Percentiles rank a stretch among this genome's conserved stretches.
phyloP scores from a whole-genome alignment of 164 flowering plant species.

The Vitis amurensis region DNA sequence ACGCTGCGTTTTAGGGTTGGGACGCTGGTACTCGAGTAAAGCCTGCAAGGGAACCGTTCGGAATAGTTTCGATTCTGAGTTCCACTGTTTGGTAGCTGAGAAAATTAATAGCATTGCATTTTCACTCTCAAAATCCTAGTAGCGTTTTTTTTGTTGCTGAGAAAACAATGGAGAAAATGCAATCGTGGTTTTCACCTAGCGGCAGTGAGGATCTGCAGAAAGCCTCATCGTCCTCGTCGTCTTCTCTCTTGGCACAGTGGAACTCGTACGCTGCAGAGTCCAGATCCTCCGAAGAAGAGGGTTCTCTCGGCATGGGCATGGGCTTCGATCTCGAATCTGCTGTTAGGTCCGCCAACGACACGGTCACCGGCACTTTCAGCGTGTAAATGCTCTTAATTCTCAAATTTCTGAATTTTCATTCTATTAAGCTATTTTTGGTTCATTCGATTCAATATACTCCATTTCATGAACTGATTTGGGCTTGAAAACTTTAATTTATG shows the following conservation, averaged over 20 bases:
- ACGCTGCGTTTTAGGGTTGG: too few species aligned
- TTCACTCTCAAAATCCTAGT: not conserved
- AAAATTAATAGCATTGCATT: too few species aligned
- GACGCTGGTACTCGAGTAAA: too few species aligned
- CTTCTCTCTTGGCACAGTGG: slow-evolving; percentile 73
- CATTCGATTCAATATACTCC: too few species aligned
- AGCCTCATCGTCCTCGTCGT: slow-evolving; percentile 15
- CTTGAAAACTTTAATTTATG: too few species aligned
- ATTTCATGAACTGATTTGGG: too few species aligned
- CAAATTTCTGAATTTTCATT: too few species aligned
- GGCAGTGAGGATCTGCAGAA: slow-evolving; percentile 23
- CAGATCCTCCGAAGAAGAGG: slow-evolving; percentile 27
- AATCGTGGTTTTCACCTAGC: slow-evolving; percentile 51
- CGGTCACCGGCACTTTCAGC: slow-evolving; percentile 63
- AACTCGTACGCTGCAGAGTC: slow-evolving; percentile 58
- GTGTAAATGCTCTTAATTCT: slow-evolving; percentile 35
- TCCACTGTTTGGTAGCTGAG: too few species aligned
- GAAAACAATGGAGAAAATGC: slow-evolving; percentile 21
- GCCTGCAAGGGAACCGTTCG: too few species aligned
- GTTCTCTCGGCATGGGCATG: slow-evolving; percentile 25
- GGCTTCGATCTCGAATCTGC: slow-evolving; percentile 71
- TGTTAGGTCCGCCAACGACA: slow-evolving; percentile 64
- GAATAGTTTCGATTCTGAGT: too few species aligned
- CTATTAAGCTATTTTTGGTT: too few species aligned
- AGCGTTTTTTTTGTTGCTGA: not conserved